These are phyloP conservation scores for Coprinellus aureogranulatus DNA, from an alignment of 768 basidiomycete genomes.

Conservation along the genomic window DNA sequence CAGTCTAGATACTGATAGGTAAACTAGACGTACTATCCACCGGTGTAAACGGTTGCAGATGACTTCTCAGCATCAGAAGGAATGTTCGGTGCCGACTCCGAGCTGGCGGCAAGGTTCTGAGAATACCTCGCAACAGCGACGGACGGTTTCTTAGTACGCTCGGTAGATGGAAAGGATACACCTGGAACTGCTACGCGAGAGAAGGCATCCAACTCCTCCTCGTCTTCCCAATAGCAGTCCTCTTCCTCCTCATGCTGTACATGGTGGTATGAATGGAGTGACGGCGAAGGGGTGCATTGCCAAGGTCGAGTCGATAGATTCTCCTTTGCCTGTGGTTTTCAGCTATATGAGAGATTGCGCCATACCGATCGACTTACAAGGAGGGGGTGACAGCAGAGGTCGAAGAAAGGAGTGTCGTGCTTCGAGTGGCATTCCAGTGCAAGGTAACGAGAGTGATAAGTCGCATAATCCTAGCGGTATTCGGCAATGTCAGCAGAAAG, in stretches of 20 bases:
- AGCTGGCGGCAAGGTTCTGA: slow-evolving; percentile 14
- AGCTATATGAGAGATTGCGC: not conserved
- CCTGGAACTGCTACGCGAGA: not conserved
- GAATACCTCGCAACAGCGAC: slow-evolving; percentile 9
- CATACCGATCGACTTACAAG: slow-evolving; percentile 38
- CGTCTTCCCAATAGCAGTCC: slow-evolving; percentile 21
- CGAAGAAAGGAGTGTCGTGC: slow-evolving; percentile 57
- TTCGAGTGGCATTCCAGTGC: slow-evolving; percentile 49
- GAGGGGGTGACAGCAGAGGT: slow-evolving; percentile 70
- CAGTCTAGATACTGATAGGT: not conserved
- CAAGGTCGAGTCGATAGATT: slow-evolving; percentile 47
- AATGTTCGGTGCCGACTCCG: slow-evolving; percentile 12
- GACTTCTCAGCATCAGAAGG: slow-evolving; percentile 12
- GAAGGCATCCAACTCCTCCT: slow-evolving; percentile 20
- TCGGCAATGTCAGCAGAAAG: slow-evolving; percentile 5
- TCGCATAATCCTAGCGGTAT: slow-evolving; percentile 42
- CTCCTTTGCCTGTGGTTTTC: slow-evolving; percentile 43
- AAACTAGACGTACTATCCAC: slow-evolving; percentile 47
- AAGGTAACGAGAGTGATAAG: slow-evolving; percentile 63
- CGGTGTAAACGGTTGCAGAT: slow-evolving; percentile 24
- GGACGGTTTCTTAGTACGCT: not conserved
- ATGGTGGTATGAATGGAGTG: slow-evolving; percentile 20
- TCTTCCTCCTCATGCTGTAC: slow-evolving; percentile 28
- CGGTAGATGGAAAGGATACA: not conserved
- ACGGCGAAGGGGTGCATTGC: slow-evolving; percentile 46